Evolutionary conservation across 805 yeast genomes (phyloP).

Genomic region (Hanseniaspora osmophila): DNA sequence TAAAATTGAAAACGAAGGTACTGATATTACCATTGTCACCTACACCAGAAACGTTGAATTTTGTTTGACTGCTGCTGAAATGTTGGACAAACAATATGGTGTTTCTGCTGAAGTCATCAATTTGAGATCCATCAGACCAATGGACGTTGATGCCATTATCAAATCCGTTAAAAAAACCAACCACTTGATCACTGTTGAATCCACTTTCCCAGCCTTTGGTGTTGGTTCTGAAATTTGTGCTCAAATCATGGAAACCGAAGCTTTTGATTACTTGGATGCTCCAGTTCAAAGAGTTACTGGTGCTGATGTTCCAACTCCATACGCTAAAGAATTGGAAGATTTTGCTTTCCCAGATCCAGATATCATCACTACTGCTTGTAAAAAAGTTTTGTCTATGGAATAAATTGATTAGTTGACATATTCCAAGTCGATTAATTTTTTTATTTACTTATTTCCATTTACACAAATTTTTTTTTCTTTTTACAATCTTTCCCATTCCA

Average conservation of each 20-base stretch:
- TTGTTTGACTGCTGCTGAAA: slow-evolving; percentile 82
- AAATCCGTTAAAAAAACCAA: slow-evolving; percentile 90
- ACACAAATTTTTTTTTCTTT: neutral
- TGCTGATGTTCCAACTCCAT: slow-evolving; percentile 99
- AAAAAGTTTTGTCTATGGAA: slow-evolving; percentile 62
- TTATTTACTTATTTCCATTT: neutral
- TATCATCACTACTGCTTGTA: slow-evolving; percentile 74
- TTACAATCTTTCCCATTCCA: neutral
- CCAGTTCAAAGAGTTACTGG: slow-evolving; percentile 98
- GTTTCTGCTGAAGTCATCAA: slow-evolving; percentile 87
- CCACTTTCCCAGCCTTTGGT: slow-evolving; percentile 96
- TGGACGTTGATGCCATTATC: slow-evolving; percentile 77
- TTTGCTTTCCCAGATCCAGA: slow-evolving; percentile 97
- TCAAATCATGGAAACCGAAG: slow-evolving; percentile 95
- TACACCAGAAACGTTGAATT: slow-evolving; percentile 84
- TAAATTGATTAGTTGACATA: slow-evolving; percentile 6
- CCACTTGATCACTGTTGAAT: slow-evolving; percentile 90
- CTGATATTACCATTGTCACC: slow-evolving; percentile 77
- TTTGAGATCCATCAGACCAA: slow-evolving; percentile 92
- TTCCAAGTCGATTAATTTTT: neutral
- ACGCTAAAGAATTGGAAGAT: slow-evolving; percentile 89
- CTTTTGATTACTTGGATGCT: slow-evolving; percentile 94
- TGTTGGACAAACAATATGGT: slow-evolving; percentile 69
- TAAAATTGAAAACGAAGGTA: slow-evolving; percentile 85
- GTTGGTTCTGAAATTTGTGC: slow-evolving; percentile 97